Percentiles rank a stretch among this genome's conserved stretches.
These are phyloP conservation scores for Aphanomyces invadans DNA, from an alignment of 352 stramenopile species.

Conservation along the genomic window DNA sequence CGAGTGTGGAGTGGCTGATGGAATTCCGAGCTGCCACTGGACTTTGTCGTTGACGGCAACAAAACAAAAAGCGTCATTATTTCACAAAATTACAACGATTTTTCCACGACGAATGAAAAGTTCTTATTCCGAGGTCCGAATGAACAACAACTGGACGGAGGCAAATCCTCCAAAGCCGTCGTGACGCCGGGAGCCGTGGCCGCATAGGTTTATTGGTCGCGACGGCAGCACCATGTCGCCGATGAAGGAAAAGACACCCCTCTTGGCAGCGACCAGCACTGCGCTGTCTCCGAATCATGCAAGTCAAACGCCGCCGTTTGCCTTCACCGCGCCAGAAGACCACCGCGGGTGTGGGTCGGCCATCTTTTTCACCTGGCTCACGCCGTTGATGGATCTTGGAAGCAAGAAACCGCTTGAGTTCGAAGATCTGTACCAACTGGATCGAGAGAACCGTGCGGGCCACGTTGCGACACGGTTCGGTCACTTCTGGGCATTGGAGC, in stretches of 20 bases:
- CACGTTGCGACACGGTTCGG: slow-evolving; percentile 42
- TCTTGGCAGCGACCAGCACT: neutral
- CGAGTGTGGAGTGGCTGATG: no score
- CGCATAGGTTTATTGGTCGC: neutral
- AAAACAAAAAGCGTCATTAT: no score
- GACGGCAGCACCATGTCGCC: neutral
- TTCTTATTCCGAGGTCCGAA: no score
- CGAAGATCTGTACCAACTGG: slow-evolving; percentile 80
- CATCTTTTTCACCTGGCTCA: slow-evolving; percentile 84
- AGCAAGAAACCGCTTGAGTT: slow-evolving; percentile 66
- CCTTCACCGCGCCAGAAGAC: slow-evolving; percentile 26
- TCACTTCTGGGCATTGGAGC: slow-evolving; percentile 32
- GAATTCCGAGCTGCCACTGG: no score
- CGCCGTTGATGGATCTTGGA: slow-evolving; percentile 76
- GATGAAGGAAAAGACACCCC: slow-evolving; percentile 2
- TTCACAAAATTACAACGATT: no score
- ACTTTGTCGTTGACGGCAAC: no score
- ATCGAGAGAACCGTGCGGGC: slow-evolving; percentile 55
- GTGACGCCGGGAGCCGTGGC: no score
- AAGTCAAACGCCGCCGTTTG: neutral
- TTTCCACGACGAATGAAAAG: no score
- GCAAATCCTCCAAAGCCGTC: no score
- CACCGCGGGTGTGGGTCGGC: slow-evolving; percentile 41
- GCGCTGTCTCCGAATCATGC: neutral
- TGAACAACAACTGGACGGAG: neutral